Evolutionary conservation across 2,329 filamentous ascomycete genomes (phyloP).

Genomic region (Diaporthe citriasiana): DNA sequence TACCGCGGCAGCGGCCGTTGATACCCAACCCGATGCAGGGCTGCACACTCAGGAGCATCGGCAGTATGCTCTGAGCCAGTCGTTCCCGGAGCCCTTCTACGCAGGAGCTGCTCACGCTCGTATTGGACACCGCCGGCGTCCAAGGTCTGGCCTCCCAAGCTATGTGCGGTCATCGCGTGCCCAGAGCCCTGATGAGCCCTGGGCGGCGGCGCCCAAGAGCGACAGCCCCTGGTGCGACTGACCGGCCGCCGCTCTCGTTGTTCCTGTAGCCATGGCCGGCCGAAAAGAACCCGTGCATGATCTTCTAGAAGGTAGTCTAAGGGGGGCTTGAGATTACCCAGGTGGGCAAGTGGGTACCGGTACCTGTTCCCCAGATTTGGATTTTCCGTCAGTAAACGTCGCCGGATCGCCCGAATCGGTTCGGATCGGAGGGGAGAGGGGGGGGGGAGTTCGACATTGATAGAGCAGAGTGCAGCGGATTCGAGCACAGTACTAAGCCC

Average conservation of each 20-base stretch:
- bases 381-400: slow-evolving; percentile 43
- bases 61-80: slow-evolving; percentile 46
- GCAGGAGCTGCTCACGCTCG: slow-evolving; percentile 1
- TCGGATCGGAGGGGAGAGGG: slow-evolving; percentile 14
- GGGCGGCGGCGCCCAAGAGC: slow-evolving; percentile 4
- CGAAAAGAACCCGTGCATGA: slow-evolving; percentile 31
- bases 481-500: too few species aligned
- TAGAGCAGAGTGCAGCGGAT: not conserved
- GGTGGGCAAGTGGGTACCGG: slow-evolving; percentile 37
- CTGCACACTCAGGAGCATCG: slow-evolving; percentile 41
- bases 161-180: slow-evolving; percentile 14
- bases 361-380: slow-evolving; percentile 40
- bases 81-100: slow-evolving; percentile 34
- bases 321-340: slow-evolving; percentile 16
- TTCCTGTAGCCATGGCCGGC: slow-evolving; percentile 11
- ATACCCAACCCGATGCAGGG: slow-evolving; percentile 50
- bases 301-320: slow-evolving; percentile 42
- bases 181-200: slow-evolving; percentile 16
- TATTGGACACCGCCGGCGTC: not conserved
- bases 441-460: not conserved
- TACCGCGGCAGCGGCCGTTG: slow-evolving; percentile 47
- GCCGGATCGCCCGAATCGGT: slow-evolving; percentile 48
- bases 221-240: slow-evolving; percentile 30
- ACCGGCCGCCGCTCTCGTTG: slow-evolving; percentile 32
- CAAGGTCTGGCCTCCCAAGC: not conserved